Base-by-base conservation (phyloP, 257 asterid genomes). In the Verbena officinalis region DNA sequence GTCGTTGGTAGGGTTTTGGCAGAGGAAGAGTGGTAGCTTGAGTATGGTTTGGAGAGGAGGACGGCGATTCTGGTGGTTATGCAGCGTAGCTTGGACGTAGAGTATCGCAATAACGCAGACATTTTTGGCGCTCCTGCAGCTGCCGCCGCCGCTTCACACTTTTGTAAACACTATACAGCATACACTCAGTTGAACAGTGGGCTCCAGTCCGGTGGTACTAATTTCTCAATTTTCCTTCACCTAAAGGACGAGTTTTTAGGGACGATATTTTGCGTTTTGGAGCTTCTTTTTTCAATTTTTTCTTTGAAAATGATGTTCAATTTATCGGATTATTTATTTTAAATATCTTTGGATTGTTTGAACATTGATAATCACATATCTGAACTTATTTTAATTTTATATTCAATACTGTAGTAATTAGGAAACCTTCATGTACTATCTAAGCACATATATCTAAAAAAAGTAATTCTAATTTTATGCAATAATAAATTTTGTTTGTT, bases 21-120 rank as follows among this genome's bases (percentile, higher is more conserved):
- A 52, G 73, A 64, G 67, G 80, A 36, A 55, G 76, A 62, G 64
- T 69, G 80, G 74, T 70, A 69, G 61, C 42, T 51, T 53, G 83
- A 69, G 59, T 57, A 50, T 2, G 74, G 36, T 27, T 23, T 23
- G 50, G 67, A 30, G 56, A 66, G 40, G 53, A 67, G 45, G 8
- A 58, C 23, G 45, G 72, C 49, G 51, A 70, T 17, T 24, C 61
- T 40, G 63, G 83, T 44, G 61, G 74, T 46, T 14, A 81, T 45
- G 64, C 74, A 79, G 49, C 79, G 80, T 78, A 86, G 81, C 62
- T 84, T 84, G 70, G 81, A 72, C 44, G 74, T 77, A 66, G 76
- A 69, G 71, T 63, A 73, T 64, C 87, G 83, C 62, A 81, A 59
- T 23, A 77, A 36, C 16, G 79, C 70, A 64, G 81, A 81, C 97